Conservation (phyloP, 306 rosid species). For the Prunus campanulata region DNA sequence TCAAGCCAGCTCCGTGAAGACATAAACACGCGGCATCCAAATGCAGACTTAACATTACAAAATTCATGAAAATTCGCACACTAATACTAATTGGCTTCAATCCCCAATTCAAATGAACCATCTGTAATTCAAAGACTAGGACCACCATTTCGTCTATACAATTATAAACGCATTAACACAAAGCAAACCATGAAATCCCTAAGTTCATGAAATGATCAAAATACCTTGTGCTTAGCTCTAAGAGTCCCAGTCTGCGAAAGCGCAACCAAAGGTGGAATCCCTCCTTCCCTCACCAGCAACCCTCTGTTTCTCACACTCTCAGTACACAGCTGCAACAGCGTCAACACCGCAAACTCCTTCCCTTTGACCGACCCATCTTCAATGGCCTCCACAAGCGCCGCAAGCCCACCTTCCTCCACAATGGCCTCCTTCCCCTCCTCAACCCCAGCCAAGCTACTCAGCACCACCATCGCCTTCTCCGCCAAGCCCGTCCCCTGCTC, state of each 20-base stretch:
- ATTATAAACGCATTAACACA: not conserved
- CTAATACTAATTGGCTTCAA: not conserved
- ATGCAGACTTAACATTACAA: not conserved
- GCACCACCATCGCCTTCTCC: slow-evolving; percentile 96
- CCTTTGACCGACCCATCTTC: slow-evolving; percentile 93
- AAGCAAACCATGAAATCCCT: not conserved
- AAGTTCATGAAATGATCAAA: slow-evolving; percentile 13
- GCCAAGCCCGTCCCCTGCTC: slow-evolving; percentile 83
- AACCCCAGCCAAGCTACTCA: slow-evolving; percentile 69
- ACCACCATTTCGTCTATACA: not conserved
- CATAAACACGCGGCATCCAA: not conserved
- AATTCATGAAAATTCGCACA: not conserved
- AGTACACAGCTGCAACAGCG: slow-evolving; percentile 68
- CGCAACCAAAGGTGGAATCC: slow-evolving; percentile 86
- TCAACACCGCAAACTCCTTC: slow-evolving; percentile 81
- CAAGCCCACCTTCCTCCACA: slow-evolving; percentile 86
- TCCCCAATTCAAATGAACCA: not conserved
- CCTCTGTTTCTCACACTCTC: slow-evolving; percentile 79
- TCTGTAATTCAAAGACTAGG: not conserved
- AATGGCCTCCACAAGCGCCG: slow-evolving; percentile 82
- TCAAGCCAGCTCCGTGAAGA: no score
- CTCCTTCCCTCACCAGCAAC: slow-evolving; percentile 87
- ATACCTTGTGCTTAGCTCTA: slow-evolving; percentile 87
- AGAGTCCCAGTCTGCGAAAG: slow-evolving; percentile 79
- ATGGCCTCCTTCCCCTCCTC: slow-evolving; percentile 75